Percentiles rank a stretch among this genome's conserved stretches.
Evolutionary conservation across 371 early-diverging fungal genomes (phyloP).

Genomic region (Syncephalastrum racemosum): DNA sequence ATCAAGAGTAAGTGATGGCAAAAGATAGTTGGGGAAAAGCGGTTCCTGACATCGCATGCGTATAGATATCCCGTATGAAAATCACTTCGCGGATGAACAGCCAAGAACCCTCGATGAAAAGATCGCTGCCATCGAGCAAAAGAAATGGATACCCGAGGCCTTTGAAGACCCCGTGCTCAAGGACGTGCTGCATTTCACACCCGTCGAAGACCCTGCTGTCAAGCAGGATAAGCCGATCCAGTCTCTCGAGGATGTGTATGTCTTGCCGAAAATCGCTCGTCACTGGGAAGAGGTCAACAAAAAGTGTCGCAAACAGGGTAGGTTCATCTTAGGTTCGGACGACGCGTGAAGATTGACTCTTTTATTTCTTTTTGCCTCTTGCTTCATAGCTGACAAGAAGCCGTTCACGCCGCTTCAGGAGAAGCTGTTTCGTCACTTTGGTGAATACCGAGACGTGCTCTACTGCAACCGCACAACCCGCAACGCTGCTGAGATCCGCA

Average conservation of each 20-base stretch:
- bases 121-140: slow-evolving; percentile 51
- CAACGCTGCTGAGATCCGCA: slow-evolving; percentile 68
- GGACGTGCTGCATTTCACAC: slow-evolving; percentile 39
- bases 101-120: slow-evolving; percentile 41
- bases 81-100: slow-evolving; percentile 52
- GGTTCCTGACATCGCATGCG: slow-evolving; percentile 18
- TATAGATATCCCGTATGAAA: slow-evolving; percentile 18
- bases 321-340: neutral
- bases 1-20: slow-evolving; percentile 22
- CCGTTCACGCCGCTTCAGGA: slow-evolving; percentile 59
- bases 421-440: slow-evolving; percentile 64
- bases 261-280: slow-evolving; percentile 33
- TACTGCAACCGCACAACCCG: slow-evolving; percentile 64
- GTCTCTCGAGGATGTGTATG: slow-evolving; percentile 23
- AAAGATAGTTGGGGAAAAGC: neutral
- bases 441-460: slow-evolving; percentile 76
- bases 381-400: slow-evolving; percentile 5
- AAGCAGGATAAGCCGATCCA: slow-evolving; percentile 27
- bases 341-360: neutral
- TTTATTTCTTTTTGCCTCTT: no score
- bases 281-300: slow-evolving; percentile 38
- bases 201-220: slow-evolving; percentile 27
- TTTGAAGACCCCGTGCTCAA: slow-evolving; percentile 48
- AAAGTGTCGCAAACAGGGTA: slow-evolving; percentile 18
- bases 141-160: slow-evolving; percentile 38